Evolutionary conservation across 2,329 filamentous ascomycete species (phyloP).

Genomic region (Teratosphaeria zuluensis): DNA sequence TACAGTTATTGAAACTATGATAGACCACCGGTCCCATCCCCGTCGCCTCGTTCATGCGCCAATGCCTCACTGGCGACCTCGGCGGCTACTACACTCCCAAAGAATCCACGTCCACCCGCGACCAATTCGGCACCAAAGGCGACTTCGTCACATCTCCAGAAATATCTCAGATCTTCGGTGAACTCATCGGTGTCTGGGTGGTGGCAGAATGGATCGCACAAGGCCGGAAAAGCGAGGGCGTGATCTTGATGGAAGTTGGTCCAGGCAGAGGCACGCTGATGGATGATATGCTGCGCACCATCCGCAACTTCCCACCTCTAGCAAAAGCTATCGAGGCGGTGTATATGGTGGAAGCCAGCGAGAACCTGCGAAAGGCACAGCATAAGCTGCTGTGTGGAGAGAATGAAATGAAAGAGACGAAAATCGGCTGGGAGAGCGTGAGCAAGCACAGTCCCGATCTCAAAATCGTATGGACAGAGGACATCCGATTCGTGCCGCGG

Average conservation of each 20-base stretch:
- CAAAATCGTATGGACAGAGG: conserved; percentile 78
- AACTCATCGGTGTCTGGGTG: conserved; percentile 88
- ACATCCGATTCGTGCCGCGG: conserved; percentile 70
- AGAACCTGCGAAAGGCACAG: conserved; percentile 65
- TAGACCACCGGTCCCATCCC: conserved; percentile 82
- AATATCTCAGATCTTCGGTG: conserved; percentile 94
- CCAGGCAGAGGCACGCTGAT: conserved; percentile 92
- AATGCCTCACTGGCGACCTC: conserved; percentile 84
- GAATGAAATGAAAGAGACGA: conserved; percentile 56
- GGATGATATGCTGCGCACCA: conserved; percentile 88
- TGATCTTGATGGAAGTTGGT: conserved; percentile 88
- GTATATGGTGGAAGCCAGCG: conserved; percentile 90
- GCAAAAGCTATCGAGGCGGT: conserved; percentile 70
- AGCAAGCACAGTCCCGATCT: conserved; percentile 66
- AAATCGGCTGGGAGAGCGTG: conserved; percentile 62
- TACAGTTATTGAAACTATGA: background rate
- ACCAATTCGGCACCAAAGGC: conserved; percentile 86
- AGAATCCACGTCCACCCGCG: conserved; percentile 51
- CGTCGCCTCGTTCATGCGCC: conserved; percentile 92
- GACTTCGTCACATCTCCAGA: conserved; percentile 97
- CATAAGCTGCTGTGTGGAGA: conserved; percentile 73
- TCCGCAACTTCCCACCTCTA: conserved; percentile 72
- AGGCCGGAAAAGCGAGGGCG: conserved; percentile 59
- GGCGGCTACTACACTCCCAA: conserved; percentile 89
- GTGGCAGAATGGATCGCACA: conserved; percentile 95